These are phyloP conservation scores for Jatropha podagrica DNA, from an alignment of 441 rosid genomes.

Conservation along the genomic window DNA sequence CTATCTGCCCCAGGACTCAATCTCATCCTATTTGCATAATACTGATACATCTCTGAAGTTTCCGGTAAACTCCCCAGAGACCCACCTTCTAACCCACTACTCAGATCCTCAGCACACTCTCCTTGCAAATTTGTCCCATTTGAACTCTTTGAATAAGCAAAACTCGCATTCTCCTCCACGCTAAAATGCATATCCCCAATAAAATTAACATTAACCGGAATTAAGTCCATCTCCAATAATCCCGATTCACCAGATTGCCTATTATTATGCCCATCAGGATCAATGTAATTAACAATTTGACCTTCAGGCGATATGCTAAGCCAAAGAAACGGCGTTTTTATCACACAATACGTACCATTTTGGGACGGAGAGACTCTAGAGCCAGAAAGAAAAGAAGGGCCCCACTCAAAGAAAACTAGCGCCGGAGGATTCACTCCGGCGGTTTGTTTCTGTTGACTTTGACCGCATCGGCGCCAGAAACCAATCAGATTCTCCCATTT, in stretches of 20 bases:
- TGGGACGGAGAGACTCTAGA: slow-evolving; percentile 56
- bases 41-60: slow-evolving; percentile 69
- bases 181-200: slow-evolving; percentile 63
- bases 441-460: slow-evolving; percentile 25
- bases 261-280: slow-evolving; percentile 44
- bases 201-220: slow-evolving; percentile 69
- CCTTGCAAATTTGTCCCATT: slow-evolving; percentile 40
- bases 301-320: slow-evolving; percentile 61
- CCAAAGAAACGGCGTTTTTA: slow-evolving; percentile 62
- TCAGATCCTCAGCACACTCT: slow-evolving; percentile 40
- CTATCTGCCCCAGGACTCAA: slow-evolving; percentile 59
- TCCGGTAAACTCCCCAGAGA: slow-evolving; percentile 50
- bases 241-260: slow-evolving; percentile 35
- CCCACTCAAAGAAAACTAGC: slow-evolving; percentile 83
- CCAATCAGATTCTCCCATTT: slow-evolving; percentile 80
- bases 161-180: slow-evolving; percentile 61
- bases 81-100: slow-evolving; percentile 26
- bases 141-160: slow-evolving; percentile 34
- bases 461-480: slow-evolving; percentile 88
- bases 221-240: slow-evolving; percentile 38
- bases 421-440: slow-evolving; percentile 47
- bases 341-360: slow-evolving; percentile 45
- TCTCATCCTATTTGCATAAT: slow-evolving; percentile 65
- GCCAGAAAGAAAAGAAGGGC: slow-evolving; percentile 64
- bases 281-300: slow-evolving; percentile 47